These are phyloP conservation scores for Oryza punctata DNA, from an alignment of 176 grass and related monocot species.

Conservation along the genomic window DNA sequence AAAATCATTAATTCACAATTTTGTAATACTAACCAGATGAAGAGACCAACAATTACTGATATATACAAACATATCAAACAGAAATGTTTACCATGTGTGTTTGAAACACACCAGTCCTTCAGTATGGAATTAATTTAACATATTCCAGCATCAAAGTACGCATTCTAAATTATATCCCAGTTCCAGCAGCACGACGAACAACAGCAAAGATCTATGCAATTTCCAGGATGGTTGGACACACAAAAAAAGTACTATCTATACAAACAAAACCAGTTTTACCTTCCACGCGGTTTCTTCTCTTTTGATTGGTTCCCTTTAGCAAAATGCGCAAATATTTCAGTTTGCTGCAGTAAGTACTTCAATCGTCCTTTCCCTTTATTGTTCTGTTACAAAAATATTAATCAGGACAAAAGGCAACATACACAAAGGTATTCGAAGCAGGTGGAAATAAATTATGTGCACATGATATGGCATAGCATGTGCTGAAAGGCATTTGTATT, in stretches of 20 bases:
- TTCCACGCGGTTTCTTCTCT: slow-evolving; percentile 79
- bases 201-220: neutral
- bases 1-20: neutral
- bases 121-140: neutral
- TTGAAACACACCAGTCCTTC: slow-evolving; percentile 3
- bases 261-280: slow-evolving; percentile 44
- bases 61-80: neutral
- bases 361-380: slow-evolving; percentile 86
- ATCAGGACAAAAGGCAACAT: slow-evolving; percentile 25
- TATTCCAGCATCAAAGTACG: neutral
- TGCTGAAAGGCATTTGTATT: neutral
- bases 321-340: slow-evolving; percentile 95
- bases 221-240: slow-evolving; percentile 10
- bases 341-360: slow-evolving; percentile 90
- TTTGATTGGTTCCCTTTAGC: slow-evolving; percentile 71
- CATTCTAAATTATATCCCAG: neutral
- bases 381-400: slow-evolving; percentile 54
- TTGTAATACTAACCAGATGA: neutral
- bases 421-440: neutral
- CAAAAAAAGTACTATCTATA: neutral
- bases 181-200: neutral
- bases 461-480: neutral
- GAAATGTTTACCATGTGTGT: neutral
- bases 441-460: neutral
- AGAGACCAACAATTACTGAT: neutral